A percentile compares a stretch with the other conserved stretches of the same genome.
These are phyloP conservation scores for Trypanosoma scelopori DNA, from an alignment of 208 protist species.

Conservation along the genomic window DNA sequence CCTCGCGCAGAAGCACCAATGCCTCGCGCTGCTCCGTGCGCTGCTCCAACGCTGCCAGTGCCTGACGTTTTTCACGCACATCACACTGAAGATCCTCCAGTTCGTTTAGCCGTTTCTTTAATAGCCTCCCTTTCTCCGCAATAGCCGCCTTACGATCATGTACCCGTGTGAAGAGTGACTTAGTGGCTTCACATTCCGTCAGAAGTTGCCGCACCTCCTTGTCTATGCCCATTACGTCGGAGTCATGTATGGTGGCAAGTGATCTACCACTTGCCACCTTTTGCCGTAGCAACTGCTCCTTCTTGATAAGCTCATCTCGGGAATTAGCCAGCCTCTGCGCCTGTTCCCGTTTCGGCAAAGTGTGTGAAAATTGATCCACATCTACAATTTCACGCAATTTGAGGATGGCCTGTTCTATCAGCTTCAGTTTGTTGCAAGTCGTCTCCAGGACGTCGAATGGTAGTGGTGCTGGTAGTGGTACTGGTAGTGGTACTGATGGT, in stretches of 20 bases:
- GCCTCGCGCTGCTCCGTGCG: conserved; percentile 30
- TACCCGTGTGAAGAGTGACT: conserved; percentile 39
- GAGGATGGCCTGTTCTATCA: conserved; percentile 17
- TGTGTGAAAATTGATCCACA: conserved; percentile 22
- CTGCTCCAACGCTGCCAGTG: conserved; percentile 39
- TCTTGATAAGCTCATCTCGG: conserved; percentile 38
- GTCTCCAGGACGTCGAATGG: conserved; percentile 43
- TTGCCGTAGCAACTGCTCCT: conserved; percentile 40
- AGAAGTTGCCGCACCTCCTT: conserved; percentile 28
- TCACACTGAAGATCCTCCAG: conserved; percentile 48
- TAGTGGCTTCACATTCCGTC: conserved; percentile 33
- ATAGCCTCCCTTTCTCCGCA: conserved; percentile 38
- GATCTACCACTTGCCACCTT: conserved; percentile 22
- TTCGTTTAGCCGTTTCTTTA: conserved; percentile 47
- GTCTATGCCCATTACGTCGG: conserved; percentile 26
- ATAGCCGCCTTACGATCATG: conserved; percentile 49
- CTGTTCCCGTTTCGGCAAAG: conserved; percentile 50
- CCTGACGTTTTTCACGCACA: conserved; percentile 35
- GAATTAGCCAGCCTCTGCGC: conserved; percentile 28
- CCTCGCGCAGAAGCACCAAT: conserved; percentile 39
- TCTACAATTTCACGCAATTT: conserved; percentile 24
- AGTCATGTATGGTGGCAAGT: conserved; percentile 34
- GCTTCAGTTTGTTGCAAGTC: conserved; percentile 31
- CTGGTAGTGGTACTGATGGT: conserved; percentile 17
- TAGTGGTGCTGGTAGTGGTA: conserved; percentile 24